Percentiles rank a stretch among this genome's conserved stretches.
phyloP scores from a whole-genome alignment of 257 asterid species.

The Fraxinus excelsior region DNA sequence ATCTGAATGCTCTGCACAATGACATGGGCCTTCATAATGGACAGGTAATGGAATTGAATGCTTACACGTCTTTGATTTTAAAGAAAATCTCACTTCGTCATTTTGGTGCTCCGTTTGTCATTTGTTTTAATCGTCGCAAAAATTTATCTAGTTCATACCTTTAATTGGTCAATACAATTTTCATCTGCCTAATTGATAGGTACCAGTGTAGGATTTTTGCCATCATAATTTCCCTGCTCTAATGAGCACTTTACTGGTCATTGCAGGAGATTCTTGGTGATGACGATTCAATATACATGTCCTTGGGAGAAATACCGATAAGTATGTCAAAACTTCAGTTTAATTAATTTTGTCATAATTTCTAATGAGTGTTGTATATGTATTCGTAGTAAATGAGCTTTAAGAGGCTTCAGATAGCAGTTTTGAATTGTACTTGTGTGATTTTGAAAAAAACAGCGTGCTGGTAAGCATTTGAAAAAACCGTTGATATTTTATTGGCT shows the following conservation, averaged over 20 bases:
- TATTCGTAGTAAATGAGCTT: background rate
- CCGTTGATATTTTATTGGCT: conserved; percentile 7
- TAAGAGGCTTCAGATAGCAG: background rate
- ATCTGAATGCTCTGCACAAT: conserved; percentile 64
- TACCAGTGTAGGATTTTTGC: conserved; percentile 6
- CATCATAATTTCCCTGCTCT: background rate
- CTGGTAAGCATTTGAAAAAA: conserved; percentile 8
- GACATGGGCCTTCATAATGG: conserved; percentile 70
- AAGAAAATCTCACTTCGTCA: background rate
- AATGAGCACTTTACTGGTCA: conserved; percentile 9
- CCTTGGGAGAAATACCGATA: conserved; percentile 91
- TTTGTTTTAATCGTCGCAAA: conserved; percentile 11
- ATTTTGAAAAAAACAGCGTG: no score
- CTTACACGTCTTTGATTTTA: conserved; percentile 12
- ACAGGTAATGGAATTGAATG: conserved; percentile 56
- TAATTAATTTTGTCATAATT: conserved; percentile 11
- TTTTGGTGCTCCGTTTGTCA: background rate
- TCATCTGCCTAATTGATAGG: background rate
- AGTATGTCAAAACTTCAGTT: conserved; percentile 50
- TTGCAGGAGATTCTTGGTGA: conserved; percentile 94
- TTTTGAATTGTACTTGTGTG: background rate
- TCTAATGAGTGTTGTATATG: background rate
- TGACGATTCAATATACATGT: conserved; percentile 91
- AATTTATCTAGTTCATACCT: conserved; percentile 13
- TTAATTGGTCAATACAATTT: background rate